Percentiles rank a stretch among this genome's conserved stretches.
These are phyloP conservation scores for Grigorovia transvaalensis DNA, from an alignment of 805 yeast species.

Conservation along the genomic window DNA sequence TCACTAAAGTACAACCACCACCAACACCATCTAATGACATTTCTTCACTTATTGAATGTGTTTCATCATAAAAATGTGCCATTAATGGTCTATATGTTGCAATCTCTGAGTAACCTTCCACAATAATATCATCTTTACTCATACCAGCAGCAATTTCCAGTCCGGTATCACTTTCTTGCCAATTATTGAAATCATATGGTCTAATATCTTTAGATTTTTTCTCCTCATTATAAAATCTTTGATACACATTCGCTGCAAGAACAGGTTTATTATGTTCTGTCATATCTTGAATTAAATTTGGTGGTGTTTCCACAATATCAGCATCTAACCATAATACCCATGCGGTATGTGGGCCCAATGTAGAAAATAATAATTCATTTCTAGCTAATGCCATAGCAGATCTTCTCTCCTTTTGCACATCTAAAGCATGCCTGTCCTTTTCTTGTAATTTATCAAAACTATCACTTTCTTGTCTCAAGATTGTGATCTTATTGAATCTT, in stretches of 20 bases:
- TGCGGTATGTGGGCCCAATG: slow-evolving; percentile 78
- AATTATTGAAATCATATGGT: slow-evolving; percentile 92
- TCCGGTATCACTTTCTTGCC: slow-evolving; percentile 85
- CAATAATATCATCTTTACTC: slow-evolving; percentile 82
- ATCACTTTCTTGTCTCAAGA: slow-evolving; percentile 82
- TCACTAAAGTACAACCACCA: slow-evolving; percentile 91
- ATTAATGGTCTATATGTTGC: slow-evolving; percentile 91
- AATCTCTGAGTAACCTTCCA: slow-evolving; percentile 88
- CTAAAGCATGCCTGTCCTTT: slow-evolving; percentile 81
- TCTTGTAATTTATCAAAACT: slow-evolving; percentile 67
- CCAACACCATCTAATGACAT: slow-evolving; percentile 96
- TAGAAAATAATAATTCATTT: slow-evolving; percentile 80
- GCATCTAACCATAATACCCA: slow-evolving; percentile 98
- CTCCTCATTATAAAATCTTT: slow-evolving; percentile 57
- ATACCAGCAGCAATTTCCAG: slow-evolving; percentile 57
- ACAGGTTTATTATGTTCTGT: slow-evolving; percentile 78
- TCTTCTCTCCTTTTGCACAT: slow-evolving; percentile 82
- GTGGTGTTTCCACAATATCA: slow-evolving; percentile 84
- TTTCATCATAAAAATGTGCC: slow-evolving; percentile 74
- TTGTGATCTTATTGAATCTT: slow-evolving; percentile 74
- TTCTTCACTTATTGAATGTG: slow-evolving; percentile 52
- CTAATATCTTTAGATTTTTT: slow-evolving; percentile 50
- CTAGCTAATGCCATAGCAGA: slow-evolving; percentile 88
- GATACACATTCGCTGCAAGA: slow-evolving; percentile 87
- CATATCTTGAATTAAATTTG: slow-evolving; percentile 75